A percentile compares a stretch with the other conserved stretches of the same genome.
Evolutionary conservation across 2,329 filamentous ascomycete species (phyloP).

Genomic region (Diaporthe australafricana): DNA sequence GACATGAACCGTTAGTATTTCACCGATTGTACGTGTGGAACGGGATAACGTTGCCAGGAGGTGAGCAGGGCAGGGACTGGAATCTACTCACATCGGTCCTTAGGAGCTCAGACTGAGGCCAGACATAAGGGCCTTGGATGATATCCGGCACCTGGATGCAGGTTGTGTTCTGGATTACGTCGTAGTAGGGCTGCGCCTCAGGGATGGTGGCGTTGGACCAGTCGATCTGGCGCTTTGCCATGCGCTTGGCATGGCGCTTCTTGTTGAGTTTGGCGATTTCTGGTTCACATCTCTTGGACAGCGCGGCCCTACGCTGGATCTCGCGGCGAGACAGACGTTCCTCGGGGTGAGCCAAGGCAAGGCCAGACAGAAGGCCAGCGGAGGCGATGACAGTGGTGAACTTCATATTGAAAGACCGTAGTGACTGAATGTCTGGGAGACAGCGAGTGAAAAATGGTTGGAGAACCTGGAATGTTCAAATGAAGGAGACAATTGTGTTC

Average conservation of each 20-base stretch:
- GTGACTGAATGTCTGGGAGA: neutral
- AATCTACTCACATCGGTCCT: slow-evolving; percentile 35
- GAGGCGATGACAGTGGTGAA: neutral
- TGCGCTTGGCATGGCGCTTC: slow-evolving; percentile 30
- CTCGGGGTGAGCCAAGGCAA: slow-evolving; percentile 12
- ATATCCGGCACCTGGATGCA: slow-evolving; percentile 29
- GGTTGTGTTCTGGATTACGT: slow-evolving; percentile 31
- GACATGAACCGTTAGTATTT: neutral
- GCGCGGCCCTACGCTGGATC: slow-evolving; percentile 11
- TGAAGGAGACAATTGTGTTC: neutral
- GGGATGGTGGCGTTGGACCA: slow-evolving; percentile 13
- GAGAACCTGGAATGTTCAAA: neutral
- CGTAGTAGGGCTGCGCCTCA: slow-evolving; percentile 22
- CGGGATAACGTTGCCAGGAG: too few relatives aligned
- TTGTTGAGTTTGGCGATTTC: slow-evolving; percentile 13
- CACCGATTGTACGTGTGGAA: too few relatives aligned
- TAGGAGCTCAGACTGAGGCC: slow-evolving; percentile 27
- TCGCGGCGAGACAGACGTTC: slow-evolving; percentile 11
- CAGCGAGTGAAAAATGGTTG: neutral
- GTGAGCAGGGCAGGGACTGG: too few relatives aligned
- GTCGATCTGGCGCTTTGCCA: slow-evolving; percentile 15
- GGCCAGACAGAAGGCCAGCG: slow-evolving; percentile 19
- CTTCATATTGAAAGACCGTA: slow-evolving; percentile 3
- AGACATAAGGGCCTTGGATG: slow-evolving; percentile 30
- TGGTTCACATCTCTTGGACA: slow-evolving; percentile 27